These are phyloP conservation scores for Exophiala dermatitidis DNA, from an alignment of 2,329 filamentous ascomycete genomes.

Conservation along the genomic window DNA sequence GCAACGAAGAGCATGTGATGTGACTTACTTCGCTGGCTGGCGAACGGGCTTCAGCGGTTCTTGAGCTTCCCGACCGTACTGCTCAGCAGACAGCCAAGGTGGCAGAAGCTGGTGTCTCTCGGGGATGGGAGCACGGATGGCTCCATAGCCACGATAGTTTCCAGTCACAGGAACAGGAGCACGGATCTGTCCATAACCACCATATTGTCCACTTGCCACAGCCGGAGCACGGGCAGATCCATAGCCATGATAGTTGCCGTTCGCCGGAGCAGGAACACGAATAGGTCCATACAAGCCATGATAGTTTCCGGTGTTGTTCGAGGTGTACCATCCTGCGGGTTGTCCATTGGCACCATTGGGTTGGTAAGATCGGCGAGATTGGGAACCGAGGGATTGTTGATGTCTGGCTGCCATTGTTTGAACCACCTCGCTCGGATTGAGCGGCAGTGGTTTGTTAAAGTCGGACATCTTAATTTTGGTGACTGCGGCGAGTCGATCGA, in stretches of 20 bases:
- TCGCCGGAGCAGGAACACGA: too few species aligned
- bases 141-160: background rate
- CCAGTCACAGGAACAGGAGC: too few species aligned
- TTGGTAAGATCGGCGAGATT: background rate
- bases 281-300: too few species aligned
- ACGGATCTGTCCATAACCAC: too few species aligned
- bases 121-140: background rate
- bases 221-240: too few species aligned
- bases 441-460: slow-evolving; percentile 22
- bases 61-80: background rate
- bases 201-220: too few species aligned
- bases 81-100: background rate
- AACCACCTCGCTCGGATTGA: slow-evolving; percentile 16
- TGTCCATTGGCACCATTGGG: too few species aligned
- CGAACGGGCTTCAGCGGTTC: background rate
- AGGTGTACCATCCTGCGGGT: too few species aligned
- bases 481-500: background rate
- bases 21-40: background rate
- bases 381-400: background rate
- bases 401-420: slow-evolving; percentile 1
- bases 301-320: too few species aligned
- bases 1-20: background rate
- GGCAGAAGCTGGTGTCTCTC: background rate
- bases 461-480: background rate
- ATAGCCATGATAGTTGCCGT: too few species aligned